Evolutionary conservation across 176 grass and related monocot species (phyloP), one percentile per base, ranked within the genome.

Genomic region (Musa troglodytarum): DNA sequence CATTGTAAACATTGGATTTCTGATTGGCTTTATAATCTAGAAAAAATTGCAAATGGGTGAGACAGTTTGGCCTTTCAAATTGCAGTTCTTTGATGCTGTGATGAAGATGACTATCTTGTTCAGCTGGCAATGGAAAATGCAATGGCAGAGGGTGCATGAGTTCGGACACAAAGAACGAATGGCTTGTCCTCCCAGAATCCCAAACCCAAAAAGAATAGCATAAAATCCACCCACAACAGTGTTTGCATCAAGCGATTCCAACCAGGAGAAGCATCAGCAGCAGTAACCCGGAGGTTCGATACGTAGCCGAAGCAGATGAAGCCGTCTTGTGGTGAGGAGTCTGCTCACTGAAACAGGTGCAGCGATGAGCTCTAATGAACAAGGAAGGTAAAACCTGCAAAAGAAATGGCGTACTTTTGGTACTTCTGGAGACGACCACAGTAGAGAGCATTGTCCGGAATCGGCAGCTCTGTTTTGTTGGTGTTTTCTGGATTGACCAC

Each of bases 391-490:
- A 51, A 34, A 69, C 10, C 52, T 65, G 10, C 9, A 2, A 54
- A 83, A 55, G 3, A 25, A 13, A 55, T 50, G 24, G 50, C 77
- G 11, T 91, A 93, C 95, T 93, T 93, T 75, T 98, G 95, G 62
- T 82, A 98, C 84, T 89, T 91, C 69, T 89, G 83, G 49, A 98
- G 95, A 73, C 74, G 86, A 26, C 90, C 95, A 59, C 94, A 98
- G 78, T 84, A 90, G 12, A 98, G 84, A 11, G 86, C 86, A 69
- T 93, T 93, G 72, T 50, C 73, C 0, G 94, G 94, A 67, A 89
- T 71, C 23, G 80, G 64, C 58, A 87, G 75, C 80, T 98, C 94
- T 5, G 90, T 91, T 78, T 91, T 98, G 85, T 98, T 91, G 22
- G 86, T 78, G 65, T 86, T 83, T 14, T 98, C 88, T 0, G 82